Evolutionary conservation across 768 basidiomycete genomes (phyloP).

Genomic region (Mycena indigotica): DNA sequence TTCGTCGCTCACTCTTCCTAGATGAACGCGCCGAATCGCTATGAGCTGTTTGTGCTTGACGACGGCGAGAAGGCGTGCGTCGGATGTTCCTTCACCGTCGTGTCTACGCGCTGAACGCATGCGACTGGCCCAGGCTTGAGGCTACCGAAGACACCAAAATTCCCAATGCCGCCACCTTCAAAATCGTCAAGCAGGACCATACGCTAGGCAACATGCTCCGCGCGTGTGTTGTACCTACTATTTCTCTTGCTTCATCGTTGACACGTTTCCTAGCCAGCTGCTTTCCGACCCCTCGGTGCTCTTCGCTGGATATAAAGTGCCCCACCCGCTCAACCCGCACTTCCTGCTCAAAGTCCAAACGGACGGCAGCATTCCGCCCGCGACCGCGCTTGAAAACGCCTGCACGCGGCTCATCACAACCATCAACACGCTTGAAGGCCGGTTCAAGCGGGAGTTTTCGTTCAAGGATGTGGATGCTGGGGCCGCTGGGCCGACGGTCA

Average conservation of each 20-base stretch:
- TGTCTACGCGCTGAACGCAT: conserved; percentile 18
- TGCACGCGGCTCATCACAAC: conserved; percentile 79
- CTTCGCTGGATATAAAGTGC: conserved; percentile 98
- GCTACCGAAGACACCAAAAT: conserved; percentile 96
- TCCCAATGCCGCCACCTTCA: conserved; percentile 94
- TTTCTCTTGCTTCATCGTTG: background rate
- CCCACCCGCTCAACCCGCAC: conserved; percentile 92
- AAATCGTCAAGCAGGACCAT: conserved; percentile 95
- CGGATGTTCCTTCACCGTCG: background rate
- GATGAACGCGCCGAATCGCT: conserved; percentile 96
- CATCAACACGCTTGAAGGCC: conserved; percentile 65
- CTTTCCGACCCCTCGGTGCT: conserved; percentile 84
- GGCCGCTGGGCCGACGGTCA: conserved; percentile 22
- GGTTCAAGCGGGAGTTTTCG: conserved; percentile 82
- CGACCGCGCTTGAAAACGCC: conserved; percentile 80
- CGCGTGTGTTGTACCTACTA: conserved; percentile 59
- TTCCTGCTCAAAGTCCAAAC: conserved; percentile 97
- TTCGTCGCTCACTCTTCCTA: background rate
- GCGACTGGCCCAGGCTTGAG: conserved; percentile 70
- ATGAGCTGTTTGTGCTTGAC: conserved; percentile 87
- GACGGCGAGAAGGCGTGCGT: conserved; percentile 94
- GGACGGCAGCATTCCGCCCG: conserved; percentile 82
- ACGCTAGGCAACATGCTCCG: conserved; percentile 97
- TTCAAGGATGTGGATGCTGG: conserved; percentile 67
- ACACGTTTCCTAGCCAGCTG: conserved; percentile 66